Evolutionary conservation across 1,139 yeast genomes (phyloP).

Genomic region (Oligophagozyma castellii): DNA sequence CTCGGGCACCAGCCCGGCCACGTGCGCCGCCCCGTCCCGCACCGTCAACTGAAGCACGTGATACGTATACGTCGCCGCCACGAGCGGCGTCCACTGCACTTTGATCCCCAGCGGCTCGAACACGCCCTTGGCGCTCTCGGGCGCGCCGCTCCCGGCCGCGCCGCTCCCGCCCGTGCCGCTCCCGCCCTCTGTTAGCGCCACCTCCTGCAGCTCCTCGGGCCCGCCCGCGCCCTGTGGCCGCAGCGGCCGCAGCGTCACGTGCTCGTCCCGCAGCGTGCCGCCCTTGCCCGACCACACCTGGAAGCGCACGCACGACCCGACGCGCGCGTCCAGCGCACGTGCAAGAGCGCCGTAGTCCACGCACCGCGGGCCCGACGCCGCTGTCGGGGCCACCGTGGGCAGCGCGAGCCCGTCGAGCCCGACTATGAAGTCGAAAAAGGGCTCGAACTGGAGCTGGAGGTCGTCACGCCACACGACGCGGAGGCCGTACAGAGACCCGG

Average conservation of each 20-base stretch:
- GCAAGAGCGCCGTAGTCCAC: slow-evolving; percentile 26
- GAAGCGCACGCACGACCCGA: slow-evolving; percentile 31
- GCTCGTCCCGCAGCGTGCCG: slow-evolving; percentile 32
- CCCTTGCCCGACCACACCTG: slow-evolving; percentile 90
- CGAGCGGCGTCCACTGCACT: slow-evolving; percentile 64
- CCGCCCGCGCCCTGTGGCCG: slow-evolving; percentile 6
- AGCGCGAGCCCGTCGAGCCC: slow-evolving; percentile 66
- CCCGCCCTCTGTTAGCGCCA: slow-evolving; percentile 9
- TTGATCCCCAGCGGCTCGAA: slow-evolving; percentile 45
- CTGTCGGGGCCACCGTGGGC: slow-evolving; percentile 36
- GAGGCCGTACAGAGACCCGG: slow-evolving; percentile 32
- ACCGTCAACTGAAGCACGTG: slow-evolving; percentile 60
- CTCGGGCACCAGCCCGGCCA: slow-evolving; percentile 70
- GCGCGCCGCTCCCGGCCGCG: neutral
- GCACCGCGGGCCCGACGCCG: too few species aligned
- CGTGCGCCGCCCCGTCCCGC: slow-evolving; percentile 71
- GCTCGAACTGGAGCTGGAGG: slow-evolving; percentile 43
- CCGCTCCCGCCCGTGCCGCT: neutral
- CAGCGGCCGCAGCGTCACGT: slow-evolving; percentile 14
- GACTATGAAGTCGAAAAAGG: slow-evolving; percentile 78
- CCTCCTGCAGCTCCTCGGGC: slow-evolving; percentile 16
- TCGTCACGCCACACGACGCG: slow-evolving; percentile 38
- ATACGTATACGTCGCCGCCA: slow-evolving; percentile 76
- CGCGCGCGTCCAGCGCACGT: slow-evolving; percentile 19
- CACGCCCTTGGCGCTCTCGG: too few species aligned